Base-by-base conservation (phyloP, 169 alveolate genomes). In the Ophryocystis elektroscirrha region DNA sequence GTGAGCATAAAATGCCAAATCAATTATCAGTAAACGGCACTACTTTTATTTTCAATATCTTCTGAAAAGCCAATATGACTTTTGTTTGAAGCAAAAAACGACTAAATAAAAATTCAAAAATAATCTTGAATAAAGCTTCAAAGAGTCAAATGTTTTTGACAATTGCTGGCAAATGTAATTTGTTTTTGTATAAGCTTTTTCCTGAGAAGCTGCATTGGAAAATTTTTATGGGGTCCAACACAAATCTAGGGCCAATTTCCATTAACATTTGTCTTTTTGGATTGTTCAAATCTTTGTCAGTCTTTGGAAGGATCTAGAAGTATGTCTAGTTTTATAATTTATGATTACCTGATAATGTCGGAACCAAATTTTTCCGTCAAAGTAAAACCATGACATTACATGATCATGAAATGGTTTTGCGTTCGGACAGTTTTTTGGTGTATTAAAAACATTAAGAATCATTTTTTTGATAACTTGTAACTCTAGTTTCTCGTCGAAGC, bases 361-460 rank as follows among this genome's bases (percentile, higher is more conserved):
- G 59, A 86, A 74, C 86, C 89, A 83, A 5, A 86, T 70, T 53
- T 74, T 74, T 22, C 66, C 73, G 48, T 80, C 83, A 23, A 64
- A 51, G 57, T 67, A 71, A 51, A 56, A 61, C 72, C 82, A 83
- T 32, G 84, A 61, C 26, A 83, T 65, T 18, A 77, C 81, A 54
- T 87, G 95, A 63, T 89, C 97, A 49, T 80, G 74, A 67, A 84
- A 86, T 22, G 97, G 96, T 70, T 78, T 81, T 45, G 89, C 63
- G 65, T 85, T 86, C 18, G 97, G 97, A 60, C 86, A 95, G 38
- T 83, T 74, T 44, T 83, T 70, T n/a, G 96, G 97, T 12, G 90
- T 78, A 23, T 82, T 80, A 49, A 89, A 81, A 1, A 74, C 39
- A 12, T 32, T 12, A 32, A 32, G 39, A 32, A 32, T 32, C 12